These are phyloP conservation scores for Lactifluus volemus DNA, from an alignment of 768 basidiomycete species.

Conservation along the genomic window DNA sequence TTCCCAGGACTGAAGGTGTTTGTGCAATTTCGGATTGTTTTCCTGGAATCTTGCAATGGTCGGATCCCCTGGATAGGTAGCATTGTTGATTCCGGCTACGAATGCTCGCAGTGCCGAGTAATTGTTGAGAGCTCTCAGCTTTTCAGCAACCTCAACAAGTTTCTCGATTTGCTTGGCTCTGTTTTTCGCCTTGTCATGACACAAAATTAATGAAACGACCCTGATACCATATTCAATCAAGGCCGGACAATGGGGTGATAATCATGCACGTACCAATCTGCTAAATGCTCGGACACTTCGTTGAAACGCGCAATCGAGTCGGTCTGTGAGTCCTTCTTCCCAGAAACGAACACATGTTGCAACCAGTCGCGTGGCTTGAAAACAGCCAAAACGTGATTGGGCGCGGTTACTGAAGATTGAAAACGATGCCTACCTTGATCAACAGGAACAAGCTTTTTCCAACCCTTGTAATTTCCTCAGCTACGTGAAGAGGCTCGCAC, in stretches of 20 bases:
- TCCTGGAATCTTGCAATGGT: constrained; percentile 67
- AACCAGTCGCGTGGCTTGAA: constrained; percentile 81
- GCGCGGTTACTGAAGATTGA: not conserved
- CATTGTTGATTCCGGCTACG: constrained; percentile 86
- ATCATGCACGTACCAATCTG: constrained; percentile 52
- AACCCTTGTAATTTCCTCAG: constrained; percentile 76
- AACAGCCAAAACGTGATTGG: constrained; percentile 10
- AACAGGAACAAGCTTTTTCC: constrained; percentile 60
- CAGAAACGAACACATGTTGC: constrained; percentile 62
- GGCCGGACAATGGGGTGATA: constrained; percentile 10
- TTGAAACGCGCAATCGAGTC: constrained; percentile 73
- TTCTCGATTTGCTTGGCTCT: constrained; percentile 83
- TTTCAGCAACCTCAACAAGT: constrained; percentile 75
- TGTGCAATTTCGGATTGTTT: constrained; percentile 59
- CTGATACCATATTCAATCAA: constrained; percentile 32
- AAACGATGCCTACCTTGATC: constrained; percentile 52
- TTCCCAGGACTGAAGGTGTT: constrained; percentile 76
- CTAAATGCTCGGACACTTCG: constrained; percentile 71
- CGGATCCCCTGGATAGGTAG: constrained; percentile 68
- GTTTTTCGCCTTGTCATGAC: constrained; percentile 67
- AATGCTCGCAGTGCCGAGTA: constrained; percentile 90
- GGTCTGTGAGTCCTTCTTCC: constrained; percentile 51
- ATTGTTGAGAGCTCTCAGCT: constrained; percentile 78
- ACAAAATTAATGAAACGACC: constrained; percentile 86
- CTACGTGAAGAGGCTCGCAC: constrained; percentile 58